Evolutionary conservation across 257 asterid species (phyloP), one percentile per base, ranked within the genome.

Genomic region (Agastache rugosa): DNA sequence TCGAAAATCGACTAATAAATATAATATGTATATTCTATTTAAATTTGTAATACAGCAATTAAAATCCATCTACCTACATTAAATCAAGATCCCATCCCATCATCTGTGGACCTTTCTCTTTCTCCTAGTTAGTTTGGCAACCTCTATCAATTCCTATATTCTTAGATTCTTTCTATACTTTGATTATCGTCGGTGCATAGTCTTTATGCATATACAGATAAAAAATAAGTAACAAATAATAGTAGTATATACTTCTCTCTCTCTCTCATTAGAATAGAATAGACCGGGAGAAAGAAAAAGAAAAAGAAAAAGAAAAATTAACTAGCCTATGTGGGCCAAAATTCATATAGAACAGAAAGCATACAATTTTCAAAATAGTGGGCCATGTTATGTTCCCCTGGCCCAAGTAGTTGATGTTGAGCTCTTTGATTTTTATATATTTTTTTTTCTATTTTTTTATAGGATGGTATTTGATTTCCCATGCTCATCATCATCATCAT

Each of bases 331-430:
- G 41, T 58, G 75, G 82, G 68, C 75, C 87, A 80, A 53, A 34
- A 16, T 31, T 67, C 17, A 42, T 19, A 37, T 59, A 0, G 69
- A 45, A 45, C 6, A 3, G 10, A 16, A n/a, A 7, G 11, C n/a
- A 41, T 5, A 41, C 4, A 34, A 35, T 48, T 41, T 15, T 37
- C 78, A 31, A 71, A 37, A 39, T 39, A 45, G 68, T 69, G 83
- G 82, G 73, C 80, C 83, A 60, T 61, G 0, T 73, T 25, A 8
- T 55, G 75, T 45, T 63, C 53, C 41, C 69, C 1, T 31, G 48
- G 75, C 82, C 82, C 77, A 65, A 55, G 48, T 34, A 50, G 50
- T 73, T 72, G 76, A 63, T 17, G 10, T 56, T 63, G 55, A 77
- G 48, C 4, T 64, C 47, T 71, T 22, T 61, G 9, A 22, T 39